Base-by-base conservation (phyloP, 352 stramenopile genomes). In the Phytophthora fragariaefolia region DNA sequence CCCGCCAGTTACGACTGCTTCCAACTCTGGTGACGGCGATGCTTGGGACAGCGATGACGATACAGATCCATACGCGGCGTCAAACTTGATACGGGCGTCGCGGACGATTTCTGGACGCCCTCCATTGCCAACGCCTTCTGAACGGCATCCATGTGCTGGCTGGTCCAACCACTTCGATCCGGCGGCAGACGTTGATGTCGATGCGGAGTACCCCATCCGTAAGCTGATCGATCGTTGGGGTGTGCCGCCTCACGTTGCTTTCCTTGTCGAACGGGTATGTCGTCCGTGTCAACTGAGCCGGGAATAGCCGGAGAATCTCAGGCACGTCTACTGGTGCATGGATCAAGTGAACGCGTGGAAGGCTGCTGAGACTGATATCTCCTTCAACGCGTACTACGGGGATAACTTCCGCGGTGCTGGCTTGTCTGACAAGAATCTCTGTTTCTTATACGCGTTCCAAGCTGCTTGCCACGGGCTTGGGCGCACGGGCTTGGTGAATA, bases 71-170 rank as follows among this genome's bases (percentile, higher is more conserved):
- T 42, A 20, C 4, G 34, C 34, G 17, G 12, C 34, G 17, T 3
- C 18, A 4, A 42, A 42, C 13, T 17, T 42, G 34, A 42, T 42
- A 18, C 10, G 34, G 18, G 34, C 34, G 8, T 42, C 13, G 34
- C 34, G 8, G 15, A 92, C 2, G 34, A 40, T 40, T 3, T 3
- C 34, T 10, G 34, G n/a, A 6, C 34, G 34, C 4, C 34, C 34
- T 1, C 9, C 10, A n/a, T 0, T 40, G 17, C 13, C 34, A n/a
- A 15, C 17, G 34, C 9, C 34, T 15, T 15, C 34, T 5, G 12
- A 6, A 15, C 34, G 34, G 7, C 34, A n/a, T 15, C 1, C 34
- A 1, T 18, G 12, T 10, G 10, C 34, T 10, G n/a, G n/a, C 12
- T 40, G 34, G 34, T 18, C n/a, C 34, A 40, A 40, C 34, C 34